phyloP scores from a whole-genome alignment of 306 rosid species.

The Prunus salicina region DNA sequence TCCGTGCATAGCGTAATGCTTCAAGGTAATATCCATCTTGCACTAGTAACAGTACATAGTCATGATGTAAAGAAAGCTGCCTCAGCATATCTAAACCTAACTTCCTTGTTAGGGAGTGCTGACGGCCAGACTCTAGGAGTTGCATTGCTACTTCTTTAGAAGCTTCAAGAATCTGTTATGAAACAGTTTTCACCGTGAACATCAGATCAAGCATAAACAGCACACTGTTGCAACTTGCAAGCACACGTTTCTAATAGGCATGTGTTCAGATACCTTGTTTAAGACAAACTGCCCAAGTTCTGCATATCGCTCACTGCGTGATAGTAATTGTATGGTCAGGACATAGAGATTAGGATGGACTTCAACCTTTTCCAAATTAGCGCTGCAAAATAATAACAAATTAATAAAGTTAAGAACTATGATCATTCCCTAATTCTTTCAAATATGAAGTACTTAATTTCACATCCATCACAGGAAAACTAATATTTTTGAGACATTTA shows the following conservation, averaged over 20 bases:
- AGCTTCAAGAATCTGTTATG: conserved; percentile 79
- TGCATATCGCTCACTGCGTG: conserved; percentile 71
- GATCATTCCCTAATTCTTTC: not conserved
- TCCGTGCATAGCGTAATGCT: conserved; percentile 79
- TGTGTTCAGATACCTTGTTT: conserved; percentile 63
- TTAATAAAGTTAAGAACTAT: not conserved
- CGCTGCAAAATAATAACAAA: conserved; percentile 47
- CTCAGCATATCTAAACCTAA: conserved; percentile 95
- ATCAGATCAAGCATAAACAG: conserved; percentile 25
- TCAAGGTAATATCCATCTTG: conserved; percentile 93
- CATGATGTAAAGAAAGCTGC: conserved; percentile 85
- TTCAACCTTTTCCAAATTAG: conserved; percentile 73
- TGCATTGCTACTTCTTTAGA: conserved; percentile 93
- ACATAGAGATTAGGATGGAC: conserved; percentile 64
- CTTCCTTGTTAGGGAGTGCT: conserved; percentile 66
- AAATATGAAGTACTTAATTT: not conserved
- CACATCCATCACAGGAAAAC: not conserved
- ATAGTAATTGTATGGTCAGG: conserved; percentile 70
- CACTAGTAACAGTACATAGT: conserved; percentile 72
- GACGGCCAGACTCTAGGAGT: conserved; percentile 88
- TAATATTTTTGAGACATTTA: not conserved
- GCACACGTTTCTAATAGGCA: not conserved
- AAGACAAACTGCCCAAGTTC: conserved; percentile 80
- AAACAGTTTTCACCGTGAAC: conserved; percentile 19
- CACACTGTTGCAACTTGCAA: not conserved